Conservation (phyloP, 768 basidiomycete genomes). For the Chlorophyllum brunneum region DNA sequence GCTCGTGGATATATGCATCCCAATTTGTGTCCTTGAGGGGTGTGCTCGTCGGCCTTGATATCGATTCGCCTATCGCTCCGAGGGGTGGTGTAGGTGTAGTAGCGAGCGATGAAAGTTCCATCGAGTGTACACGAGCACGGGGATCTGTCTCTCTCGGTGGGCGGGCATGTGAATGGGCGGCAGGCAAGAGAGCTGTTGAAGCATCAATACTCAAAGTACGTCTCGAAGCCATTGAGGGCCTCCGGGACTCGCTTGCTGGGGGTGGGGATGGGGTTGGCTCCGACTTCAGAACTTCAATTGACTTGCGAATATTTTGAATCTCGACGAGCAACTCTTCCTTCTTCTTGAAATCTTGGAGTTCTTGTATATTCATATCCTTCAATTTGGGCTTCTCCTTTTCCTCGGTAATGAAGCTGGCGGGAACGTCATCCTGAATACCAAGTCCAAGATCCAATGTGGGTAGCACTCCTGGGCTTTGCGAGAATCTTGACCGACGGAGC, state of each 20-base stretch:
- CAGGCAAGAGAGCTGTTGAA: constrained; percentile 40
- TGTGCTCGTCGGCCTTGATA: constrained; percentile 67
- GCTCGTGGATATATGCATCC: constrained; percentile 82
- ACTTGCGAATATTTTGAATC: constrained; percentile 75
- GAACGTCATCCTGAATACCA: constrained; percentile 74
- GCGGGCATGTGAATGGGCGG: constrained; percentile 53
- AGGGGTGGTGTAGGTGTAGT: constrained; percentile 25
- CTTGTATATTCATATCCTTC: constrained; percentile 27
- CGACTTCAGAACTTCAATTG: constrained; percentile 71
- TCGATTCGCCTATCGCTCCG: constrained; percentile 42
- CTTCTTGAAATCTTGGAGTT: constrained; percentile 56
- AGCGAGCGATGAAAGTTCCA: constrained; percentile 51
- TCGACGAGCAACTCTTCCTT: constrained; percentile 73
- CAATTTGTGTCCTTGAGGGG: constrained; percentile 79
- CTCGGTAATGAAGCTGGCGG: constrained; percentile 61
- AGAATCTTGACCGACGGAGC: constrained; percentile 40
- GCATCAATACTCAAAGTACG: constrained; percentile 70
- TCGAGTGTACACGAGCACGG: constrained; percentile 64
- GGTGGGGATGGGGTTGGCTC: constrained; percentile 69
- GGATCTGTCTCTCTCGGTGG: constrained; percentile 69
- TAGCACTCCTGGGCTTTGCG: constrained; percentile 53
- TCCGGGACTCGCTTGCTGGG: constrained; percentile 48
- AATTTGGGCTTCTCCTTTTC: constrained; percentile 15
- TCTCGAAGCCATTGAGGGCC: constrained; percentile 61
- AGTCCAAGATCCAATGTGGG: constrained; percentile 73